Base-by-base conservation (phyloP, 768 basidiomycete genomes). In the Tulasnella sp. region DNA sequence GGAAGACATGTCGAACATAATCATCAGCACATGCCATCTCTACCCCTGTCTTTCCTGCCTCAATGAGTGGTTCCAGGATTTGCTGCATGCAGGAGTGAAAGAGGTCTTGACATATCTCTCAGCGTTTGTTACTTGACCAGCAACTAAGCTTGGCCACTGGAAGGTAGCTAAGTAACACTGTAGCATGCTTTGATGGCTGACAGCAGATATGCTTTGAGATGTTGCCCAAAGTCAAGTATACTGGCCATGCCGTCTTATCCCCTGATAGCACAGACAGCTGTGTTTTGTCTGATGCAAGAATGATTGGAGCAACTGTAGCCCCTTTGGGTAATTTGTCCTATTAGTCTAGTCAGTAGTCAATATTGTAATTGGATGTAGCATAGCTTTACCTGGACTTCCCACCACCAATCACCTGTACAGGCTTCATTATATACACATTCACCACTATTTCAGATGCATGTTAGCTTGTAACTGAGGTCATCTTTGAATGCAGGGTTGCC, bases 261-360 rank as follows among this genome's bases (percentile, higher is more conserved):
- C 69, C 61, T 2, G 64, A 59, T 53, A 76, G 73, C 0, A 62
- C 57, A 14, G 56, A 39, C 0, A 76, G 63, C 49, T 69, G 66
- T 0, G 74, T 77, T 49, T 76, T 77, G 63, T 78, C 74, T 0
- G 74, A 69, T 0, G 74, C 69, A 2, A 78, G 62, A 17, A 78
- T 75, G 4, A 79, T 46, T 0, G 75, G 75, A 0, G 71, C 62
- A 3, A 75, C 64, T 2, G 72, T 69, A 1, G 69, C 69, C 6
- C 59, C 62, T 27, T 40, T 2, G 27, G n/a, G 15, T 32, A 60
- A 25, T 27, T 15, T 45, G 8, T 17, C 45, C 59, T 60, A 41
- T 1, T 15, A 17, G 32, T 15, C 27, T 27, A n/a, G 27, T 19
- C 14, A 48, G 37, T 14, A 9, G 8, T 19, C 11, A 8, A 12